A percentile compares a stretch with the other conserved stretches of the same genome.
phyloP scores from a whole-genome alignment of 306 rosid genomes.

The Lathyrus sativus region DNA sequence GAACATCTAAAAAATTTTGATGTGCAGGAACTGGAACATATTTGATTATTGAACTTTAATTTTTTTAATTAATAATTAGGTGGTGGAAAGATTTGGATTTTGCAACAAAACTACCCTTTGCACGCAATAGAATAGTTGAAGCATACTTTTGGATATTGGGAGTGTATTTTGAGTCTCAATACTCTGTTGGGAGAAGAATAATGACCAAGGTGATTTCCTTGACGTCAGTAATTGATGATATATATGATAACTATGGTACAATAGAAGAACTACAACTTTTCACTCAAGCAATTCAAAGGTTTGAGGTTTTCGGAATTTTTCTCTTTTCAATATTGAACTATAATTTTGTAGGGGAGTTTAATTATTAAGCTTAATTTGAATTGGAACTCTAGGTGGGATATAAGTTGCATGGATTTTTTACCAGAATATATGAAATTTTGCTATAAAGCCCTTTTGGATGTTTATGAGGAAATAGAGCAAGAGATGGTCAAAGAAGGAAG shows the following conservation, averaged over 20 bases:
- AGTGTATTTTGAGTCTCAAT: conserved; percentile 35
- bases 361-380: background rate
- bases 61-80: conserved; percentile 18
- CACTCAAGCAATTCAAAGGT: conserved; percentile 51
- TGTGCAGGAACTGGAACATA: conserved; percentile 1
- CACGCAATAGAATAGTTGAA: conserved; percentile 57
- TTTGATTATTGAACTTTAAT: background rate
- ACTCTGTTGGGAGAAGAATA: conserved; percentile 39
- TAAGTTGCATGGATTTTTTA: conserved; percentile 26
- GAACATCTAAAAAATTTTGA: background rate
- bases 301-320: background rate
- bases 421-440: conserved; percentile 36
- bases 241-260: conserved; percentile 56
- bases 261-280: conserved; percentile 51
- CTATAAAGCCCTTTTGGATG: conserved; percentile 11
- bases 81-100: conserved; percentile 58
- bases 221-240: conserved; percentile 45
- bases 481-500: conserved; percentile 33
- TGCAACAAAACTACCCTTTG: conserved; percentile 33
- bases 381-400: conserved; percentile 34
- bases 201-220: conserved; percentile 13
- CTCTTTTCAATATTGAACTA: no score
- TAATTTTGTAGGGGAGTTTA: background rate
- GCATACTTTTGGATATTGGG: conserved; percentile 49
- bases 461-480: conserved; percentile 39